A percentile compares a stretch with the other conserved stretches of the same genome.
phyloP scores from a whole-genome alignment of 768 basidiomycete genomes.

The Sarcodon aspratus region DNA sequence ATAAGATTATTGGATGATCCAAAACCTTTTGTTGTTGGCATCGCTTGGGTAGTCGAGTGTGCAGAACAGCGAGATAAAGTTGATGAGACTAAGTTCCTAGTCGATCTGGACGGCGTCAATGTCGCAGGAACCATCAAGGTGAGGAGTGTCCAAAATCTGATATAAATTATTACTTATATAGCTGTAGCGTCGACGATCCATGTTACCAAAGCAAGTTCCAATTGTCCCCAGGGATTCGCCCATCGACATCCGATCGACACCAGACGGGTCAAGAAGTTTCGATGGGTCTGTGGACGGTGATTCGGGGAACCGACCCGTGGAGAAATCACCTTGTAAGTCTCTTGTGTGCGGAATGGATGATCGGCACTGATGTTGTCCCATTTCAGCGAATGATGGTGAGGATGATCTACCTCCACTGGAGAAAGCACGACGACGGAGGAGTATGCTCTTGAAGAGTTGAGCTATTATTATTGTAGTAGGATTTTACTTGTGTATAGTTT shows the following conservation, averaged over 20 bases:
- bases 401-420: conserved; percentile 61
- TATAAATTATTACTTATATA: not conserved
- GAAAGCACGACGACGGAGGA: conserved; percentile 43
- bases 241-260: not conserved
- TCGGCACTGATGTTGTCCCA: conserved; percentile 7
- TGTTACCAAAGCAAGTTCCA: conserved; percentile 49
- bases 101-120: conserved; percentile 48
- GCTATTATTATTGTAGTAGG: not conserved
- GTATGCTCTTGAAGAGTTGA: conserved; percentile 11
- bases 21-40: conserved; percentile 68
- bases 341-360: conserved; percentile 11
- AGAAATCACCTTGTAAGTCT: conserved; percentile 10
- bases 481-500: not conserved
- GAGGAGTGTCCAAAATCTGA: conserved; percentile 1
- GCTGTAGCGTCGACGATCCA: conserved; percentile 60
- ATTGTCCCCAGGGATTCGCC: conserved; percentile 3
- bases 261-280: conserved; percentile 1
- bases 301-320: not conserved
- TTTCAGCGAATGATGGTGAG: conserved; percentile 24
- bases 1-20: conserved; percentile 50
- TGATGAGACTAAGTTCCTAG: conserved; percentile 53
- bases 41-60: conserved; percentile 86
- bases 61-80: conserved; percentile 53
- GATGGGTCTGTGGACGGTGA: not conserved
- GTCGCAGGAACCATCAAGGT: conserved; percentile 59